phyloP scores from a whole-genome alignment of 306 rosid genomes.

The Vigna mungo region DNA sequence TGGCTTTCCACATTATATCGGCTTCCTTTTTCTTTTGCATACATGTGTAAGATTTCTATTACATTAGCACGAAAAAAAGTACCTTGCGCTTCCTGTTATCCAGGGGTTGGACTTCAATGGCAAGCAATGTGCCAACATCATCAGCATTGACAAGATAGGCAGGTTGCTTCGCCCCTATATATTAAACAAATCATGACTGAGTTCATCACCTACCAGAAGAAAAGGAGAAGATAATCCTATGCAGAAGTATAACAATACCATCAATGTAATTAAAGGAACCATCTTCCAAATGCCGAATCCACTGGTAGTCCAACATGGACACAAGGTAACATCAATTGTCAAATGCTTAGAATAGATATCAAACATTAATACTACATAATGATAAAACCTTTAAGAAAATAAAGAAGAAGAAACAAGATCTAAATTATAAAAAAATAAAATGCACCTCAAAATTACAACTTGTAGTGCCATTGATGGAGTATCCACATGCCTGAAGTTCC shows the following conservation, averaged over 20 bases:
- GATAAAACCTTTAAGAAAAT: constrained; percentile 20
- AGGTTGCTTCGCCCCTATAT: constrained; percentile 93
- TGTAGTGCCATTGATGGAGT: constrained; percentile 89
- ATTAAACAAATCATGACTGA: constrained; percentile 45
- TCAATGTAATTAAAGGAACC: constrained; percentile 92
- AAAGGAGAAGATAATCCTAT: constrained; percentile 29
- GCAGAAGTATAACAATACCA: constrained; percentile 58
- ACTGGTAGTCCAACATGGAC: constrained; percentile 58
- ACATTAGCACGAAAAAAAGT: constrained; percentile 34
- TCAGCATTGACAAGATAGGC: constrained; percentile 88
- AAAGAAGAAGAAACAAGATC: constrained; percentile 37
- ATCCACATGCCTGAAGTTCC: constrained; percentile 90
- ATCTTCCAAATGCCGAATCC: constrained; percentile 91
- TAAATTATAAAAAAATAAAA: constrained; percentile 38
- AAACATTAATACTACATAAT: constrained; percentile 25
- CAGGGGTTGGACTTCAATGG: constrained; percentile 94
- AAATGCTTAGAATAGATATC: constrained; percentile 35
- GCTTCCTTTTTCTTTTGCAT: constrained; percentile 32
- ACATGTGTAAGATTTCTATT: constrained; percentile 23
- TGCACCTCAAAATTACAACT: constrained; percentile 95
- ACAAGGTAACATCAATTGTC: constrained; percentile 36
- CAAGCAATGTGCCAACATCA: constrained; percentile 86
- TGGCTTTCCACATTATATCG: constrained; percentile 13
- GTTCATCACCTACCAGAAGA: constrained; percentile 32
- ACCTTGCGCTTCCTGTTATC: constrained; percentile 98